Conservation (phyloP, 1,139 yeast species). For the Wickerhamiella pararugosa region DNA sequence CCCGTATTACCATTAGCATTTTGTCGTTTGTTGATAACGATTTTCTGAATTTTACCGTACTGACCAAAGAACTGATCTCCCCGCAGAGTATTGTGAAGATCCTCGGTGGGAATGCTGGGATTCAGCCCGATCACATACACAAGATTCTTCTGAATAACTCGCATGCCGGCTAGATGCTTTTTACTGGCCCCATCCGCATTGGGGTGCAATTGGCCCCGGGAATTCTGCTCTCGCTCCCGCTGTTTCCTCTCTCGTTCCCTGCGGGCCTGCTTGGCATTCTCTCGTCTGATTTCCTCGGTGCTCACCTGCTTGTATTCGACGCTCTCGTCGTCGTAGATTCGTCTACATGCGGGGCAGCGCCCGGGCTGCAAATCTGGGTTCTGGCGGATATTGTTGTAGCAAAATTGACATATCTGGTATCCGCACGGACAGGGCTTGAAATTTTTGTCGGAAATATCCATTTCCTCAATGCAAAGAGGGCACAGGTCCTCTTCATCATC, state of each 20-base stretch:
- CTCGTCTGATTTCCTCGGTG: constrained; percentile 74
- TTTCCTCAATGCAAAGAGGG: constrained; percentile 93
- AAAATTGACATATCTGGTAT: constrained; percentile 94
- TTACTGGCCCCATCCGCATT: constrained; percentile 37
- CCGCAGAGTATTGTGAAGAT: constrained; percentile 66
- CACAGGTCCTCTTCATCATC: constrained; percentile 74
- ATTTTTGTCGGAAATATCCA: constrained; percentile 91
- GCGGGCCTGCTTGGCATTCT: constrained; percentile 49
- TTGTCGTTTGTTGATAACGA: constrained; percentile 73
- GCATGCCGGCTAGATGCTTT: constrained; percentile 89
- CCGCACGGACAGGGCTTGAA: constrained; percentile 99
- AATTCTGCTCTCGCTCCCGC: constrained; percentile 82
- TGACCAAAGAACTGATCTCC: constrained; percentile 95
- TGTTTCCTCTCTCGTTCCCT: constrained; percentile 78
- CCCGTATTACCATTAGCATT: constrained; percentile 47
- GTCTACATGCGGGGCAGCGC: constrained; percentile 93
- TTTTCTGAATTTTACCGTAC: constrained; percentile 88
- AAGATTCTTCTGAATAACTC: constrained; percentile 93
- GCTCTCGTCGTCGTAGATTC: constrained; percentile 82
- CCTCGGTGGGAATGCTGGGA: constrained; percentile 83
- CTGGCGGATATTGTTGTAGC: constrained; percentile 90
- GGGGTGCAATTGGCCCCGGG: constrained; percentile 43
- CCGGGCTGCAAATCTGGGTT: constrained; percentile 83
- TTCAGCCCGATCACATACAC: constrained; percentile 94
- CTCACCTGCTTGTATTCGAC: constrained; percentile 77